Evolutionary conservation across 208 protist species (phyloP).

Genomic region (Crithidia sp.): DNA sequence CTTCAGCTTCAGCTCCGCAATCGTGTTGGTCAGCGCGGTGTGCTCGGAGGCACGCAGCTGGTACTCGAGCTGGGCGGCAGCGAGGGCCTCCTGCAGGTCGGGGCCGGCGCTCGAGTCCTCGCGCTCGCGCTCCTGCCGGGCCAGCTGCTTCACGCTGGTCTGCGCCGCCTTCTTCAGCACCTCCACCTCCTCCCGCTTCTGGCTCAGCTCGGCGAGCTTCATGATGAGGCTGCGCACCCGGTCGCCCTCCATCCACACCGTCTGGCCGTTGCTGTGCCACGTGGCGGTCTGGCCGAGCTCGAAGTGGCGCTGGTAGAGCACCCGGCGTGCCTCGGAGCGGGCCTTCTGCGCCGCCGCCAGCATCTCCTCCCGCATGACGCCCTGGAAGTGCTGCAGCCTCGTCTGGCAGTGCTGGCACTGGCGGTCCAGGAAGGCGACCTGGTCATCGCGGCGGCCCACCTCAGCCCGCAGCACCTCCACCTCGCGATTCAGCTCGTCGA

Average conservation of each 20-base stretch:
- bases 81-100: slow-evolving; percentile 44
- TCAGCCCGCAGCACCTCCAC: slow-evolving; percentile 31
- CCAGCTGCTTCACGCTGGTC: slow-evolving; percentile 53
- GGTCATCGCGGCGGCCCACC: slow-evolving; percentile 35
- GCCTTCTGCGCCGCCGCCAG: slow-evolving; percentile 40
- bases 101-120: slow-evolving; percentile 50
- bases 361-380: slow-evolving; percentile 65
- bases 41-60: slow-evolving; percentile 62
- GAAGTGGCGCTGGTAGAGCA: slow-evolving; percentile 71
- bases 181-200: slow-evolving; percentile 57
- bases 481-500: slow-evolving; percentile 54
- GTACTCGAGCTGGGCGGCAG: slow-evolving; percentile 58
- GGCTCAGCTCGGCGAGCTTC: slow-evolving; percentile 46
- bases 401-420: slow-evolving; percentile 30
- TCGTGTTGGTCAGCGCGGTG: slow-evolving; percentile 47
- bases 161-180: slow-evolving; percentile 61
- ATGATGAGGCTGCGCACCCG: slow-evolving; percentile 48
- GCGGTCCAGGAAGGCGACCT: slow-evolving; percentile 30
- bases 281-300: slow-evolving; percentile 78
- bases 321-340: slow-evolving; percentile 55
- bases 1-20: slow-evolving; percentile 43
- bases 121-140: slow-evolving; percentile 53
- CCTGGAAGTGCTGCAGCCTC: slow-evolving; percentile 49
- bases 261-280: slow-evolving; percentile 52
- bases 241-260: slow-evolving; percentile 82